Percentiles rank a stretch among this genome's conserved stretches.
Conservation (phyloP, 345 rosid genomes). For the Cardiospermum halicacabum region DNA sequence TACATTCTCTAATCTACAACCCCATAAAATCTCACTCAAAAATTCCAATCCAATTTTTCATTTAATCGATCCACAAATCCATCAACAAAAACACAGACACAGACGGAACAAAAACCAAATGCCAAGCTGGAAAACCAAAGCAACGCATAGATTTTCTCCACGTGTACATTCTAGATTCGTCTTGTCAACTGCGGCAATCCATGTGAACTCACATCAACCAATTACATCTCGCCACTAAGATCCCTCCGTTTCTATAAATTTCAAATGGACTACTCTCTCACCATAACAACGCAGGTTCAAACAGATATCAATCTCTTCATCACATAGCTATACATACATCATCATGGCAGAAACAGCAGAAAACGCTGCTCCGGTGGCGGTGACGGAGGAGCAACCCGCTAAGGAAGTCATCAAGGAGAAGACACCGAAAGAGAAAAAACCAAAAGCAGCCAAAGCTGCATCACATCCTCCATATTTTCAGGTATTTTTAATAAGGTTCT, state of each 20-base stretch:
- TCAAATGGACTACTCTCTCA: background rate
- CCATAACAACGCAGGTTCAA: too few relatives aligned
- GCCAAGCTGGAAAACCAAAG: background rate
- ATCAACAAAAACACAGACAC: constrained; percentile 42
- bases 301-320: too few relatives aligned
- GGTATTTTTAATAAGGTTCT: constrained; percentile 21
- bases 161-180: constrained; percentile 41
- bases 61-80: constrained; percentile 17
- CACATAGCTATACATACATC: too few relatives aligned
- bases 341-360: constrained; percentile 36
- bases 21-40: background rate
- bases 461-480: constrained; percentile 82
- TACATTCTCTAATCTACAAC: background rate
- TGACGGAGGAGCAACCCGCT: constrained; percentile 28
- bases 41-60: background rate
- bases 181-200: constrained; percentile 43
- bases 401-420: constrained; percentile 35
- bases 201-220: constrained; percentile 6
- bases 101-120: constrained; percentile 1
- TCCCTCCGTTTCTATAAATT: constrained; percentile 33
- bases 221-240: constrained; percentile 13
- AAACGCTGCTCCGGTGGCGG: constrained; percentile 16
- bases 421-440: constrained; percentile 43
- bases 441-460: constrained; percentile 34
- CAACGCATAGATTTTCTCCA: constrained; percentile 28